These are phyloP conservation scores for Zopfia rhizophila DNA, from an alignment of 2,329 filamentous ascomycete genomes.

Conservation along the genomic window DNA sequence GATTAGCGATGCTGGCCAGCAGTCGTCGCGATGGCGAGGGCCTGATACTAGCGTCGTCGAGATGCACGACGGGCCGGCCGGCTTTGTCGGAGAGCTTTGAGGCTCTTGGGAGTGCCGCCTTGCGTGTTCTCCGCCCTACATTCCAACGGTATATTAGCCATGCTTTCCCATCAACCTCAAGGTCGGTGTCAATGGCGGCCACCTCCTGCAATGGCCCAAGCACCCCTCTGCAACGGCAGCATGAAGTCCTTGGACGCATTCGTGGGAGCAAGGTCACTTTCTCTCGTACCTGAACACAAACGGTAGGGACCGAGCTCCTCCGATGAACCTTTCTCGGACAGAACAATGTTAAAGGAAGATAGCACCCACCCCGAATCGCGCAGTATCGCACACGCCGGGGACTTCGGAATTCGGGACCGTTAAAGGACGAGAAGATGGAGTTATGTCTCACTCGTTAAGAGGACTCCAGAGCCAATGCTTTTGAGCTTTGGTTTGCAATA, in stretches of 20 bases:
- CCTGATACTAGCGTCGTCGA: too few relatives aligned
- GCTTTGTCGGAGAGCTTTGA: constrained; percentile 7
- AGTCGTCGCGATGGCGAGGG: too few relatives aligned
- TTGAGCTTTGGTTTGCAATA: constrained; percentile 32
- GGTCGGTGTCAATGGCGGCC: constrained; percentile 6
- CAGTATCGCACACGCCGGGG: constrained; percentile 15
- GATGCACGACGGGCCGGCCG: not conserved
- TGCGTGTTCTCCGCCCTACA: constrained; percentile 27
- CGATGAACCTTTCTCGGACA: constrained; percentile 33
- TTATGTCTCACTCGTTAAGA: constrained; percentile 39
- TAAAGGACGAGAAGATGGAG: constrained; percentile 7
- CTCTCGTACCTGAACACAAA: constrained; percentile 3
- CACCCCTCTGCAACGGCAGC: constrained; percentile 16
- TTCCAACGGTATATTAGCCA: constrained; percentile 44
- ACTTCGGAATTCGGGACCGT: constrained; percentile 31
- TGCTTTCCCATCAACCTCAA: constrained; percentile 34
- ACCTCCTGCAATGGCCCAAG: constrained; percentile 1
- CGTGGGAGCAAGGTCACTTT: not conserved
- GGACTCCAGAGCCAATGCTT: constrained; percentile 38
- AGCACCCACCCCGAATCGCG: constrained; percentile 11
- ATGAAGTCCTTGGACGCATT: constrained; percentile 20
- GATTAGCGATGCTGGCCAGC: too few relatives aligned
- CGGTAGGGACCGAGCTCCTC: constrained; percentile 26
- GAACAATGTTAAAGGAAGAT: constrained; percentile 14
- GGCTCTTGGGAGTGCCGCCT: constrained; percentile 27